Evolutionary conservation across 179 eudicot species (phyloP).

Genomic region (Camellia oleifera): DNA sequence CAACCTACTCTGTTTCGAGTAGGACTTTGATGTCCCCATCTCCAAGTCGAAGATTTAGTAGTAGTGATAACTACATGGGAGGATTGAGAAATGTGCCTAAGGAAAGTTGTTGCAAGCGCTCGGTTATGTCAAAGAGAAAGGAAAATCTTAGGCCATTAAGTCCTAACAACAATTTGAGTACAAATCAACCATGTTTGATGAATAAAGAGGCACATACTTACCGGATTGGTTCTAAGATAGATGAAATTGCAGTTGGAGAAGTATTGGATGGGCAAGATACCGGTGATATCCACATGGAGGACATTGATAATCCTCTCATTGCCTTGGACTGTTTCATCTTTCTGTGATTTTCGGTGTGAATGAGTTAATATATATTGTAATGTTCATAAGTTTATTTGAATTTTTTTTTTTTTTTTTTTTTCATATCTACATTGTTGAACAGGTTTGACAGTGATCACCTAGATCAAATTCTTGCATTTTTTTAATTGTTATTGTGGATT

Average conservation of each 20-base stretch:
- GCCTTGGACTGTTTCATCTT: constrained; percentile 84
- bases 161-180: constrained; percentile 35
- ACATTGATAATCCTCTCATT: constrained; percentile 63
- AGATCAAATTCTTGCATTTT: constrained; percentile 8
- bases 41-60: constrained; percentile 49
- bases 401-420: not conserved
- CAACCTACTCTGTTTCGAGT: constrained; percentile 15
- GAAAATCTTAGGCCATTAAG: constrained; percentile 39
- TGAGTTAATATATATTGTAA: not conserved
- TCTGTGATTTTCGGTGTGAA: constrained; percentile 29
- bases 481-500: not conserved
- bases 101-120: not conserved
- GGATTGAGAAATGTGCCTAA: not conserved
- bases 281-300: constrained; percentile 50
- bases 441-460: constrained; percentile 7
- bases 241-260: constrained; percentile 34
- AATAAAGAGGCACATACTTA: constrained; percentile 29
- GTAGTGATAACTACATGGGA: constrained; percentile 9
- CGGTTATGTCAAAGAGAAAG: constrained; percentile 7
- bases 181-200: constrained; percentile 23
- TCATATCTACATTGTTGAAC: not conserved
- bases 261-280: constrained; percentile 28
- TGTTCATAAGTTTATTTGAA: not conserved
- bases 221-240: constrained; percentile 35
- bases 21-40: constrained; percentile 55